Evolutionary conservation across 495 filamentous ascomycete genomes (phyloP), one percentile per base, ranked within the genome.

Genomic region (Peziza echinospora): DNA sequence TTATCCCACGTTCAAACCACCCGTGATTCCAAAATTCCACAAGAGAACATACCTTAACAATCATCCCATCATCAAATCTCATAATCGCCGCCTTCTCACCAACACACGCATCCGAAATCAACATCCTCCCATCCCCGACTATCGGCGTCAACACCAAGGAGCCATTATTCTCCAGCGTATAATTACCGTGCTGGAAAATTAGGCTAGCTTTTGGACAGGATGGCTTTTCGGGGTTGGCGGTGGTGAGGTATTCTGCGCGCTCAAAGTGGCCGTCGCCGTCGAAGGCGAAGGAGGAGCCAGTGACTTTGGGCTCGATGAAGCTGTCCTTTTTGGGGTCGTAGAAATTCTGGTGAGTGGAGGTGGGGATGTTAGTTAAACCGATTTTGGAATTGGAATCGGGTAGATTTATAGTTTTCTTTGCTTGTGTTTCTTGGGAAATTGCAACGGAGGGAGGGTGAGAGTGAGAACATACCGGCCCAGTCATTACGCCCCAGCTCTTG

Each of bases 271-370:
- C 80, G 52, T 83, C 71, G 44, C 61, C 66, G 5, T 77, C 79
- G 55, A 86, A 86, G 6, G 81, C 84, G 60, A 82, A 86, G 0
- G 81, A 84, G 55, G 82, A 79, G n/a, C 81, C 81, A 0, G 81
- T 76, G 49, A 75, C 65, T 17, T 66, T 61, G 1, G 81, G 81
- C 56, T 86, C 81, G 51, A 74, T 69, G 39, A 86, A 67, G 44
- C 63, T 63, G 49, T 84, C 81, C 37, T 74, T 71, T 39, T 75
- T 64, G 17, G 78, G 75, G 57, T 86, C 72, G 52, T 82, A 84
- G 61, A 84, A 84, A 52, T 69, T 71, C 80, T 85, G 51, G n/a
- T n/a, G n/a, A n/a, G n/a, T n/a, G n/a, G n/a, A n/a, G n/a, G n/a
- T n/a, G n/a, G n/a, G n/a, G n/a, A n/a, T n/a, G n/a, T n/a, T n/a